A percentile compares a stretch with the other conserved stretches of the same genome.
These are phyloP conservation scores for Aspergillus tamarii DNA, from an alignment of 2,329 filamentous ascomycete genomes.

Conservation along the genomic window DNA sequence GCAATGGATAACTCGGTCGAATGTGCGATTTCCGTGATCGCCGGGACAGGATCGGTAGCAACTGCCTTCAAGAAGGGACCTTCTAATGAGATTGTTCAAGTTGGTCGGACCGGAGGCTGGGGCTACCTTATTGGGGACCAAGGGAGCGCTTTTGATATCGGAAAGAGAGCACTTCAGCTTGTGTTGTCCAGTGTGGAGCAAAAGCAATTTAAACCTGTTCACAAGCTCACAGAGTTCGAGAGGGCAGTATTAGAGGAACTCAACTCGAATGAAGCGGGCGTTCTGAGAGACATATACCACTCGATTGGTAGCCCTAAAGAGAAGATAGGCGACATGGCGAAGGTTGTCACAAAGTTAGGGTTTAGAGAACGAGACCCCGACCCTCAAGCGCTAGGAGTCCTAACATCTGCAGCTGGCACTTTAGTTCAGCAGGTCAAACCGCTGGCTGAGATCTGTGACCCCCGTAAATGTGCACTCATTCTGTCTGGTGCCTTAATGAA, in stretches of 20 bases:
- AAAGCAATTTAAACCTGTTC: slow-evolving; percentile 19
- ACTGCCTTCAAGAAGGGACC: slow-evolving; percentile 39
- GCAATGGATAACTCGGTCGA: slow-evolving; percentile 13
- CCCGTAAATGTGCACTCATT: slow-evolving; percentile 16
- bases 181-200: slow-evolving; percentile 38
- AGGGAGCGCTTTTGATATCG: slow-evolving; percentile 47
- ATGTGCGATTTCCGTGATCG: slow-evolving; percentile 43
- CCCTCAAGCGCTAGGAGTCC: neutral
- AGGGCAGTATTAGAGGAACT: slow-evolving; percentile 5
- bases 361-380: neutral
- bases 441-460: slow-evolving; percentile 19
- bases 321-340: neutral
- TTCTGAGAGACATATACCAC: neutral
- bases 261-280: neutral
- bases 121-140: slow-evolving; percentile 50
- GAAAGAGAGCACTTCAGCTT: slow-evolving; percentile 38
- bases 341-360: neutral
- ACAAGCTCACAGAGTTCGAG: slow-evolving; percentile 15
- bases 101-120: slow-evolving; percentile 49
- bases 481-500: slow-evolving; percentile 28
- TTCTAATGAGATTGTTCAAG: slow-evolving; percentile 25
- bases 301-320: neutral
- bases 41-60: slow-evolving; percentile 50
- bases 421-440: slow-evolving; percentile 12
- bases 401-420: neutral